Percentiles rank a stretch among this genome's conserved stretches.
Conservation (phyloP, 192 early-diverging fungal genomes). For the Coemansia sp. region DNA sequence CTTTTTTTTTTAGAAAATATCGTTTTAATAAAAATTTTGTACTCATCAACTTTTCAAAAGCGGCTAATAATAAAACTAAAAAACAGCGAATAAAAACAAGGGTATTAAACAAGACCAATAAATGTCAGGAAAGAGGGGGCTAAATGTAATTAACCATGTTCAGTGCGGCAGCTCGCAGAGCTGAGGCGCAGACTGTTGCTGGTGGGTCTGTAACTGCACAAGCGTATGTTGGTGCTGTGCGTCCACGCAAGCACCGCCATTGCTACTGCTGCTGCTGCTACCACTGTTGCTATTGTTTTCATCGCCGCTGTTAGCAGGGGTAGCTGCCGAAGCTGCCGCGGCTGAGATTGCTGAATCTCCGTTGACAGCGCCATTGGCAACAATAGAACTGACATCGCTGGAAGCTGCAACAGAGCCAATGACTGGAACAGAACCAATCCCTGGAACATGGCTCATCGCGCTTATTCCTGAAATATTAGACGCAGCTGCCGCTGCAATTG, state of each 20-base stretch:
- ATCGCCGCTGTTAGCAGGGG: not conserved
- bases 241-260: slow-evolving; percentile 20
- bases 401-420: slow-evolving; percentile 21
- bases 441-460: slow-evolving; percentile 27
- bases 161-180: slow-evolving; percentile 53
- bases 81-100: slow-evolving; percentile 2
- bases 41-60: slow-evolving; percentile 10
- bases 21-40: too few relatives aligned
- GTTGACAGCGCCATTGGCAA: slow-evolving; percentile 16
- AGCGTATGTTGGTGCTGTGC: slow-evolving; percentile 29
- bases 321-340: not conserved
- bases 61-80: not conserved
- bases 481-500: slow-evolving; percentile 34
- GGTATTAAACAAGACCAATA: slow-evolving; percentile 16
- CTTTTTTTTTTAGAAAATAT: too few relatives aligned
- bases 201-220: slow-evolving; percentile 30
- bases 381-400: slow-evolving; percentile 14
- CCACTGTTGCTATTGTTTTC: slow-evolving; percentile 19
- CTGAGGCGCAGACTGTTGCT: slow-evolving; percentile 44
- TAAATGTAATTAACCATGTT: not conserved
- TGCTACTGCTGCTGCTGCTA: slow-evolving; percentile 14
- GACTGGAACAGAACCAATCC: slow-evolving; percentile 17
- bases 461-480: slow-evolving; percentile 30
- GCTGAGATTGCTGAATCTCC: not conserved
- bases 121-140: slow-evolving; percentile 1